phyloP scores from a whole-genome alignment of 1,139 yeast genomes.

The Protomyces lactucae-debilis region DNA sequence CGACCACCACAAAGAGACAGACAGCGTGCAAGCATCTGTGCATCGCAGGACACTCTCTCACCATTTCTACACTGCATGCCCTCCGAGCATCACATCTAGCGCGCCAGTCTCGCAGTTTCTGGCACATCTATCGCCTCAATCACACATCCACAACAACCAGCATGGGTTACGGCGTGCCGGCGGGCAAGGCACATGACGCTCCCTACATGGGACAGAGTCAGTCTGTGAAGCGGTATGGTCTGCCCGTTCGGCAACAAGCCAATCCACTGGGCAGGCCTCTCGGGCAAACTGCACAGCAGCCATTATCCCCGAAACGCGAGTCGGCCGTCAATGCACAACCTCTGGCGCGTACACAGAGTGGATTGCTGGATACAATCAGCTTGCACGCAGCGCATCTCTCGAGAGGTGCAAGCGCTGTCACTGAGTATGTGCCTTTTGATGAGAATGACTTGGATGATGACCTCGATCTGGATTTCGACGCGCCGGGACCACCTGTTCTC shows the following conservation, averaged over 20 bases:
- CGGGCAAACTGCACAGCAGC: neutral
- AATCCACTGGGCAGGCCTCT: neutral
- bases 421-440: slow-evolving; percentile 13
- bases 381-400: neutral
- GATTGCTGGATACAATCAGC: neutral
- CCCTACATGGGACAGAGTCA: neutral
- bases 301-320: neutral
- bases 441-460: slow-evolving; percentile 30
- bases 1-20: neutral
- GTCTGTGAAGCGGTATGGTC: neutral
- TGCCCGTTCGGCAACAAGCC: neutral
- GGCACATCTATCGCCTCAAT: neutral
- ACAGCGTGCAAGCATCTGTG: too few species aligned
- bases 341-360: neutral
- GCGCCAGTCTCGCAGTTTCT: neutral
- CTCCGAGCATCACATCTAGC: neutral
- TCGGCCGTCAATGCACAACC: neutral
- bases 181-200: neutral
- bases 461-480: slow-evolving; percentile 18
- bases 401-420: neutral
- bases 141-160: neutral
- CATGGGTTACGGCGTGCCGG: neutral
- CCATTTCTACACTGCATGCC: neutral
- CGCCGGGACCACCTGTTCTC: slow-evolving; percentile 1
- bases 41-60: neutral